Conservation (phyloP, 1,139 yeast genomes). For the Cylindricascospora bacillispora region DNA sequence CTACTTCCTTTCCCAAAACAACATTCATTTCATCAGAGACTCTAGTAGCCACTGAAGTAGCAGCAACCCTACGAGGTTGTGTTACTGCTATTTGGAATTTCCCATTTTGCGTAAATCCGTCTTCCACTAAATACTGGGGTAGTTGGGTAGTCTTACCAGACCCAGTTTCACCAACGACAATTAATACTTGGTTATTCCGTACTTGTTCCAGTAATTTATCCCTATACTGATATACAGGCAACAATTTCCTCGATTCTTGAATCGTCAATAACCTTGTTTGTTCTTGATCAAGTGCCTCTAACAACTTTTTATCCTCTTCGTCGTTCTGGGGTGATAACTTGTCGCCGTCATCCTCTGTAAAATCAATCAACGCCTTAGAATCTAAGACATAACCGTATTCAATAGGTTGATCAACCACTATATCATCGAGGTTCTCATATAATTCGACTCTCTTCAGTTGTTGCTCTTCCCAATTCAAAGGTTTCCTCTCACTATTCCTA, state of each 20-base stretch:
- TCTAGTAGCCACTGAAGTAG: slow-evolving; percentile 54
- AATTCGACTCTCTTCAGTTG: slow-evolving; percentile 22
- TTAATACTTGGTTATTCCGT: slow-evolving; percentile 53
- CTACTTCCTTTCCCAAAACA: slow-evolving; percentile 48
- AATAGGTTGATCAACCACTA: slow-evolving; percentile 34
- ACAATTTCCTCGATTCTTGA: slow-evolving; percentile 26
- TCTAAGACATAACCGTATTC: slow-evolving; percentile 79
- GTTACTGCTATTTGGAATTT: slow-evolving; percentile 51
- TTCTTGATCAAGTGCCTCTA: slow-evolving; percentile 29
- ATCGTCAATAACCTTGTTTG: slow-evolving; percentile 31
- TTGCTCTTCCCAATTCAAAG: slow-evolving; percentile 23
- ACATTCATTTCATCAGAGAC: slow-evolving; percentile 57
- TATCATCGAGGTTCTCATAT: slow-evolving; percentile 30
- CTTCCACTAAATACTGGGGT: slow-evolving; percentile 77
- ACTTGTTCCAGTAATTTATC: slow-evolving; percentile 45
- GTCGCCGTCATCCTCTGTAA: slow-evolving; percentile 35
- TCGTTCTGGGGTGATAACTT: too few relatives aligned
- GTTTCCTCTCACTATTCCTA: too few relatives aligned
- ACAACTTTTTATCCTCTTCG: slow-evolving; percentile 23
- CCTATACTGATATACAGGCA: slow-evolving; percentile 61
- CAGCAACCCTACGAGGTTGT: slow-evolving; percentile 67
- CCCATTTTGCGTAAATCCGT: slow-evolving; percentile 49
- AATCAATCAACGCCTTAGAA: slow-evolving; percentile 58
- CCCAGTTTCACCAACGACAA: slow-evolving; percentile 95
- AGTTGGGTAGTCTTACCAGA: slow-evolving; percentile 95